Evolutionary conservation across 352 stramenopile species (phyloP).

Genomic region (Pseudoperonospora humuli): DNA sequence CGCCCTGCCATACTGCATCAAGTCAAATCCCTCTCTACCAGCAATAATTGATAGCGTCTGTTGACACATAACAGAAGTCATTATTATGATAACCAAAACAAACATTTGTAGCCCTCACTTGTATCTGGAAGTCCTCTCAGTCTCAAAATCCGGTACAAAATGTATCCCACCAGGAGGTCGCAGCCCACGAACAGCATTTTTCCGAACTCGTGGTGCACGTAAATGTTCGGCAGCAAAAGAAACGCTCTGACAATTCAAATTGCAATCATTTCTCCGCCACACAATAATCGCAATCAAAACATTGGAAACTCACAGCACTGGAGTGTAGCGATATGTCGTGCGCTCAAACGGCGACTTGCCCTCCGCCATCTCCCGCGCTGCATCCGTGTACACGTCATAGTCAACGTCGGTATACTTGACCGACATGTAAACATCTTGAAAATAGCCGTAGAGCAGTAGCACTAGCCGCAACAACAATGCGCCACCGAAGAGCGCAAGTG

Average conservation of each 20-base stretch:
- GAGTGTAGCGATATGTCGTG: slow-evolving; percentile 98
- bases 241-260: slow-evolving; percentile 36
- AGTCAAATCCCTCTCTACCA: slow-evolving; percentile 23
- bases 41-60: slow-evolving; percentile 57
- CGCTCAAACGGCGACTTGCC: slow-evolving; percentile 91
- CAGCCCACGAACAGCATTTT: slow-evolving; percentile 95
- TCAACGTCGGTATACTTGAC: slow-evolving; percentile 99
- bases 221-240: slow-evolving; percentile 69
- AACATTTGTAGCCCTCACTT: slow-evolving; percentile 21
- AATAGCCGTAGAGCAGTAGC: slow-evolving; percentile 61
- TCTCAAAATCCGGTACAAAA: slow-evolving; percentile 84
- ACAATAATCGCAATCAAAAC: neutral
- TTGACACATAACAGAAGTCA: neutral
- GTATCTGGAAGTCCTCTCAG: slow-evolving; percentile 45
- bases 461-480: slow-evolving; percentile 52
- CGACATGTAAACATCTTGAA: slow-evolving; percentile 67
- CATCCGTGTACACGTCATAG: slow-evolving; percentile 98
- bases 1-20: neutral
- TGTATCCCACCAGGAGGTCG: slow-evolving; percentile 89
- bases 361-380: slow-evolving; percentile 82
- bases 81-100: neutral
- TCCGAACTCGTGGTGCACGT: slow-evolving; percentile 74
- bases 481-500: slow-evolving; percentile 31
- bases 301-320: slow-evolving; percentile 77
- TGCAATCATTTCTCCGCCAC: neutral